Evolutionary conservation across 1,284 basidiomycete genomes (phyloP), one percentile per base, ranked within the genome.

Genomic region (Athelia sp.): DNA sequence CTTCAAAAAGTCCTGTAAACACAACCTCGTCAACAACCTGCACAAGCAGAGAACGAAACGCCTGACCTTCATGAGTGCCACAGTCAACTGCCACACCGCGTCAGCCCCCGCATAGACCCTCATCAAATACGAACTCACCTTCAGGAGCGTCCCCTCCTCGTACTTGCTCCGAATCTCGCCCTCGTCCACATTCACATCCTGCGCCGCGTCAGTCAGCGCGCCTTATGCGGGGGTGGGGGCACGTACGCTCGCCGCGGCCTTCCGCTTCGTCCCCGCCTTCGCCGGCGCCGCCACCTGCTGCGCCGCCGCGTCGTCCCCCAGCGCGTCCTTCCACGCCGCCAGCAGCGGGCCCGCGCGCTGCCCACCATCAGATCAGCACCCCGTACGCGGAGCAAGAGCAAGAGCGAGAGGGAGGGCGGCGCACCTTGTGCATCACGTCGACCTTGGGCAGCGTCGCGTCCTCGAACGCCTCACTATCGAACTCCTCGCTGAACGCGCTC

Each of bases 401-500:
- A 29, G 22, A 43, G 18, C 49, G 34, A 19, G 15, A 13, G 19
- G 11, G 47, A 14, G 6, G 13, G 17, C 10, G 47, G 57, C 68
- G 45, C 51, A 89, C 90, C 73, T 89, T 86, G 60, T 91, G 87
- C 54, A 97, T 93, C 59, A 79, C 77, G 40, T 82, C 80, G 46
- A 84, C 75, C 58, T 89, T 87, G 1, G 95, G 94, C 51, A 81
- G 62, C 0, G 93, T 93, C 53, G 84, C 69, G 64, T 98, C 94
- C 56, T 84, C 81, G 54, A 93, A 88, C 3, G 75, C 66, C 47
- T 82, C 80, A 1, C 80, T 73, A 60, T 94, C 85, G 57, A 82
- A 92, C 56, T 93, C 82, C 63, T 95, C 90, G 47, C 89, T 85
- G 66, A 98, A 96, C 0, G 95, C 95, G 47, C 83, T 86, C 14